phyloP scores from a whole-genome alignment of 176 grass and related monocot genomes.

The Rhipidocladum racemiflorum region DNA sequence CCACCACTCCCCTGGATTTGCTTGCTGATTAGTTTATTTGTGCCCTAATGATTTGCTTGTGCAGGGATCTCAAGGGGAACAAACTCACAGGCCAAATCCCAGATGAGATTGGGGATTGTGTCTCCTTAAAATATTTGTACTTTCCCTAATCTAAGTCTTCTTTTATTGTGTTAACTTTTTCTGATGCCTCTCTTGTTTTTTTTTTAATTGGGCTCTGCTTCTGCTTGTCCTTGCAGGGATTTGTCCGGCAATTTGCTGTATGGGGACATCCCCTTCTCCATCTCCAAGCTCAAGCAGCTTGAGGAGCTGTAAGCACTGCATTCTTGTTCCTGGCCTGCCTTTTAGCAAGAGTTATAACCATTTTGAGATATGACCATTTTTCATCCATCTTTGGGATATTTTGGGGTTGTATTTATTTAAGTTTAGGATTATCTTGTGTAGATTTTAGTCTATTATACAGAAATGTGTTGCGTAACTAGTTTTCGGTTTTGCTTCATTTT shows the following conservation, averaged over 20 bases:
- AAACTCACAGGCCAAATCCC: constrained; percentile 88
- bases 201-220: constrained; percentile 19
- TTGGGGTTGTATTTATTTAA: background rate
- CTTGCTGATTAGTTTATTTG: constrained; percentile 35
- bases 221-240: constrained; percentile 57
- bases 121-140: constrained; percentile 85
- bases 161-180: constrained; percentile 39
- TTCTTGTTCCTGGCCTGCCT: constrained; percentile 1
- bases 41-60: constrained; percentile 44
- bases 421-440: background rate
- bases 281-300: constrained; percentile 96
- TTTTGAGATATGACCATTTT: background rate
- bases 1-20: constrained; percentile 6
- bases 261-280: constrained; percentile 94
- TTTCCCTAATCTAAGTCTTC: constrained; percentile 22
- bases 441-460: background rate
- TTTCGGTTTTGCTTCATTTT: constrained; percentile 17
- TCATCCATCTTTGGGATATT: background rate
- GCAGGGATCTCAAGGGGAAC: constrained; percentile 94
- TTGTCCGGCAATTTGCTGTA: constrained; percentile 83
- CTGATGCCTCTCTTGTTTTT: constrained; percentile 23
- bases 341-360: background rate
- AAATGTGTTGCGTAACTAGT: background rate
- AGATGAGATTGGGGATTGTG: constrained; percentile 94
- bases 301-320: constrained; percentile 75